Percentiles rank a stretch among this genome's conserved stretches.
Evolutionary conservation across 2,329 filamentous ascomycete species (phyloP).

Genomic region (Alternaria sp.): DNA sequence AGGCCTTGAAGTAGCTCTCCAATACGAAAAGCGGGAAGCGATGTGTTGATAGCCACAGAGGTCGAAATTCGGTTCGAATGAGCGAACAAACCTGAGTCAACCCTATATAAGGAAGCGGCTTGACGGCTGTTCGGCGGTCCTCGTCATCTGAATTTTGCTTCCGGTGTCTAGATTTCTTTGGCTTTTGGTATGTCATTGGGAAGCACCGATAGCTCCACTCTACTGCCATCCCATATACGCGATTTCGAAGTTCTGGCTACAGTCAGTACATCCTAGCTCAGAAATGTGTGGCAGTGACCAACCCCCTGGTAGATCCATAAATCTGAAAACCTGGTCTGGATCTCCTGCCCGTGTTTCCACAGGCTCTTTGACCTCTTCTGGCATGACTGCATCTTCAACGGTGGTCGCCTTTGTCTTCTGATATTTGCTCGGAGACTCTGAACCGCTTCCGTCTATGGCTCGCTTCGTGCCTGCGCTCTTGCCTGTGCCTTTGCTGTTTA

Average conservation of each 20-base stretch:
- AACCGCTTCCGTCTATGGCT: not conserved
- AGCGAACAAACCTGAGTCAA: slow-evolving; percentile 32
- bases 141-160: not conserved
- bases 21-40: slow-evolving; percentile 28
- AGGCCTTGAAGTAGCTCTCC: slow-evolving; percentile 30
- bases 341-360: not conserved
- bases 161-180: not conserved
- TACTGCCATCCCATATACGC: slow-evolving; percentile 30
- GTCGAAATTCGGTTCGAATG: slow-evolving; percentile 40
- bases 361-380: not conserved
- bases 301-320: slow-evolving; percentile 39
- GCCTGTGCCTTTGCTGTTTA: slow-evolving; percentile 4
- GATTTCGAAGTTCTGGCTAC: slow-evolving; percentile 36
- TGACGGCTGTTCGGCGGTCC: not conserved
- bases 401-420: not conserved
- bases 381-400: not conserved
- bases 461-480: slow-evolving; percentile 17
- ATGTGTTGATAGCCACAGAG: slow-evolving; percentile 34
- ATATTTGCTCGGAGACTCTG: slow-evolving; percentile 15
- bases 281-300: not conserved
- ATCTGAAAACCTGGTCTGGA: slow-evolving; percentile 20
- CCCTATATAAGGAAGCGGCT: slow-evolving; percentile 29
- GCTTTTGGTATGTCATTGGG: slow-evolving; percentile 20
- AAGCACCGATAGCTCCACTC: slow-evolving; percentile 23
- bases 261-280: not conserved